Evolutionary conservation across 73 alveolate genomes (phyloP).

Genomic region (Breviolum minutum): DNA sequence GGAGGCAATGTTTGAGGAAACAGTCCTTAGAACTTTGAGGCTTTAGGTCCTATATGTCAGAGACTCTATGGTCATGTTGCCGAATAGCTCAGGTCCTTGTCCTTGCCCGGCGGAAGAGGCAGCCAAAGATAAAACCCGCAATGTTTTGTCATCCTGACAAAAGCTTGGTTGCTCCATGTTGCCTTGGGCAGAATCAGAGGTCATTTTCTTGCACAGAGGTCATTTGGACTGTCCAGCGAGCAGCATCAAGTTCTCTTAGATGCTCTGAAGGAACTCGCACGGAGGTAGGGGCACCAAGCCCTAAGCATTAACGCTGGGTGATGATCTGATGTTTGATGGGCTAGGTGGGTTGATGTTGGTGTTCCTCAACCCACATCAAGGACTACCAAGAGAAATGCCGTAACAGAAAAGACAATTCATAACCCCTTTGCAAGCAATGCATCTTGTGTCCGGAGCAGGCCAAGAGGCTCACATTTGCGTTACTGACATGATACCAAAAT

Average conservation of each 20-base stretch:
- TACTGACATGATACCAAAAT: too few species aligned
- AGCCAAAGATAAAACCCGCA: background rate
- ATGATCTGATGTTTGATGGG: background rate
- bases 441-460: too few species aligned
- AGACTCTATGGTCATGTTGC: too few species aligned
- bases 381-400: too few species aligned
- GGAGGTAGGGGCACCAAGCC: background rate
- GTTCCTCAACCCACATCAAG: too few species aligned
- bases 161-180: background rate
- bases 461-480: too few species aligned
- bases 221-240: background rate
- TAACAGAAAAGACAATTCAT: too few species aligned
- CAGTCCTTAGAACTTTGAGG: background rate
- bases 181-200: background rate
- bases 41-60: background rate
- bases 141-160: background rate
- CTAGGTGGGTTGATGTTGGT: background rate
- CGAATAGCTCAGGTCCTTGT: too few species aligned
- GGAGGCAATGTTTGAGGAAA: background rate
- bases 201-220: background rate
- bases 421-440: too few species aligned
- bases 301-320: background rate
- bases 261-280: constrained; percentile 41
- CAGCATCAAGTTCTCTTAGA: background rate
- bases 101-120: background rate